phyloP scores from a whole-genome alignment of 2,329 filamentous ascomycete genomes.

The Talaromyces sp. region DNA sequence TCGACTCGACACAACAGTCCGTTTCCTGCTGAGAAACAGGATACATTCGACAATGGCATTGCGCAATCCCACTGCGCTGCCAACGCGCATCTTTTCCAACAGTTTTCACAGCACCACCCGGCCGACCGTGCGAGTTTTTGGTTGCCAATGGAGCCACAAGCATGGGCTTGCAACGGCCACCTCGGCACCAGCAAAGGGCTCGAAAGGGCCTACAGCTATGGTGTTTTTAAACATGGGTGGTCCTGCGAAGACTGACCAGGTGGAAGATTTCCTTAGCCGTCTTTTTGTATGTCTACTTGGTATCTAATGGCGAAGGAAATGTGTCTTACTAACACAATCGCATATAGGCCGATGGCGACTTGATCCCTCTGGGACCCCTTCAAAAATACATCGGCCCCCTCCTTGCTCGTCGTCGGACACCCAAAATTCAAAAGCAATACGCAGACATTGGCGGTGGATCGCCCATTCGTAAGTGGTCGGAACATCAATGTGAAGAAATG shows the following conservation, averaged over 20 bases:
- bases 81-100: conserved; percentile 23
- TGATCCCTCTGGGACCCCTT: conserved; percentile 90
- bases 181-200: conserved; percentile 65
- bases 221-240: conserved; percentile 99
- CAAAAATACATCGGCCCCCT: conserved; percentile 87
- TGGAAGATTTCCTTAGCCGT: conserved; percentile 81
- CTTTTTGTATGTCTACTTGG: conserved; percentile 69
- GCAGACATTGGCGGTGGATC: conserved; percentile 94
- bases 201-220: conserved; percentile 87
- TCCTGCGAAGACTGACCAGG: conserved; percentile 80
- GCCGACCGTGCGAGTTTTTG: conserved; percentile 14
- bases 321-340: conserved; percentile 1
- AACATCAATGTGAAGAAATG: conserved; percentile 90
- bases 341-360: conserved; percentile 74
- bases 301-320: conserved; percentile 9
- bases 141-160: conserved; percentile 20
- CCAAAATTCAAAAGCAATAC: conserved; percentile 96
- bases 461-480: conserved; percentile 96
- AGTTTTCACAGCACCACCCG: conserved; percentile 16
- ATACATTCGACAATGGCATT: conserved; percentile 32
- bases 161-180: conserved; percentile 54
- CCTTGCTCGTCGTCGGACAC: conserved; percentile 79
- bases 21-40: background rate
- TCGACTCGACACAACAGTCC: background rate
- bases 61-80: conserved; percentile 28